Base-by-base conservation (phyloP, 768 basidiomycete genomes). In the Calocera viscosa region DNA sequence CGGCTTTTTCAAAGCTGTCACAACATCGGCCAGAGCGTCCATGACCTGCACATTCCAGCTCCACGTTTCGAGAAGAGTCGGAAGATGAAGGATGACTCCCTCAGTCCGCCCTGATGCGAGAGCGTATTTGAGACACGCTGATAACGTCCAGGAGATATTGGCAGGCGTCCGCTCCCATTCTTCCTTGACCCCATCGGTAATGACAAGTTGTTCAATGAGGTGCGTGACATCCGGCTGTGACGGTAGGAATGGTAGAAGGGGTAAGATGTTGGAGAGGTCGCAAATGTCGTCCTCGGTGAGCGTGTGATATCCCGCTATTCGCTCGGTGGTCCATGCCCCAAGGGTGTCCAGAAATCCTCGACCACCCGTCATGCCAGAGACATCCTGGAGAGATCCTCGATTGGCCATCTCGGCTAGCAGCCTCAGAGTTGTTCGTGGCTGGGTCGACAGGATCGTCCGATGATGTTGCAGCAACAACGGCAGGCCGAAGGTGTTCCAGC, bases 41-140 rank as follows among this genome's bases (percentile, higher is more conserved):
- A 92, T 72, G 2, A 83, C 84, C 66, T 78, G 75, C 7, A 81
- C 79, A 7, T 84, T 86, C 82, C 81, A 84, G 2, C 76, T 75
- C 87, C 88, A 92, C 43, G 76, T 78, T 53, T 76, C 74, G 0
- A 81, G 22, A 81, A 77, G 35, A 26, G 72, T 74, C 63, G 67
- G 75, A 1, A 78, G 78, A 87, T 88, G 90, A 1, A 66, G 49
- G 1, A 67, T 70, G 5, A 88, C 28, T 65, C 88, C 81, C 0
- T 84, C 77, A 32, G 76, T 72, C 1, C 75, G 74, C 0, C 70
- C 71, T 84, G 84, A 81, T 1, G 72, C 68, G 0, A 83, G 77
- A 1, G 91, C 77, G 10, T 80, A 77, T 0, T 77, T 75, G 77
- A 90, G 77, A 68, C 84, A 88, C n/a, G 78, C 71, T n/a, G 84